Conservation (phyloP, 345 rosid genomes). For the Salix exigua region DNA sequence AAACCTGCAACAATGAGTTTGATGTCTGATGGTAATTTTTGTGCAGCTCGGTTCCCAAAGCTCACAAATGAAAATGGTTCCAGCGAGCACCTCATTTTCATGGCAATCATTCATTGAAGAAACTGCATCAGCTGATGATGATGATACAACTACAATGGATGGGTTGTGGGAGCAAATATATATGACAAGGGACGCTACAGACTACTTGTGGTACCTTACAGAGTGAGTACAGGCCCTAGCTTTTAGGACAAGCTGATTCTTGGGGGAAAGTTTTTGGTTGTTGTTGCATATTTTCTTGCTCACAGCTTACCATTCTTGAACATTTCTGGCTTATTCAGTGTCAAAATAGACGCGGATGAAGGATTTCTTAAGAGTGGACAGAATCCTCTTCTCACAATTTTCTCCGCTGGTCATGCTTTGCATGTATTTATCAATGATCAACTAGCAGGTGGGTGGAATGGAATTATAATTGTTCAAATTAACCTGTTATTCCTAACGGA, state of each 20-base stretch:
- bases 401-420: constrained; percentile 33
- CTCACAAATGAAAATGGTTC: constrained; percentile 35
- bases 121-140: constrained; percentile 28
- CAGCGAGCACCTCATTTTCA: constrained; percentile 20
- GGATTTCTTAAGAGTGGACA: constrained; percentile 63
- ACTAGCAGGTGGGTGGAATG: constrained; percentile 18
- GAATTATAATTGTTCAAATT: not conserved
- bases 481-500: not conserved
- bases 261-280: not conserved
- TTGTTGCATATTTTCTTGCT: not conserved
- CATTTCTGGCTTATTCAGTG: constrained; percentile 35
- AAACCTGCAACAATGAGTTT: not conserved
- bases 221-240: constrained; percentile 29
- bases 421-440: constrained; percentile 31
- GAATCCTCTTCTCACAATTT: constrained; percentile 40
- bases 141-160: constrained; percentile 27
- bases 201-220: constrained; percentile 48
- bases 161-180: constrained; percentile 39
- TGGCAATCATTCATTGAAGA: constrained; percentile 45
- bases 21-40: not conserved
- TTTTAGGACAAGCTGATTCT: not conserved
- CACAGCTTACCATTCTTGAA: not conserved
- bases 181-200: constrained; percentile 40
- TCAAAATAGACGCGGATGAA: constrained; percentile 52
- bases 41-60: constrained; percentile 32